Base-by-base conservation (phyloP, 768 basidiomycete species). In the Boletus rubescentipes region DNA sequence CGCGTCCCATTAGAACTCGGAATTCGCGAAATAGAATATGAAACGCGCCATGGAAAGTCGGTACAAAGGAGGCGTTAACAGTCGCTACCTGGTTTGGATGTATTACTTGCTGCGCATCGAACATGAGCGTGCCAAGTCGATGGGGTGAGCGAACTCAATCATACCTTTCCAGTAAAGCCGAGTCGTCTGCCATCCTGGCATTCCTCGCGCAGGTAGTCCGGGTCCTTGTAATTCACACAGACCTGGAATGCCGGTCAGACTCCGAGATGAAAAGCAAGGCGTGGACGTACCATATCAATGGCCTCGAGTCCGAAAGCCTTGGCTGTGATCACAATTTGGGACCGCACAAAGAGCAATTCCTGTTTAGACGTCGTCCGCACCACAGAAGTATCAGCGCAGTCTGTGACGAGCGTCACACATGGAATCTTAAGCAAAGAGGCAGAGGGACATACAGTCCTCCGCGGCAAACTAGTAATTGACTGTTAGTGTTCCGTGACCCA, bases 111-210 rank as follows among this genome's bases (percentile, higher is more conserved):
- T 93, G 67, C 18, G 53, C 30, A 39, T 32, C 39, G 20, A 46
- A 23, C 21, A 43, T 54, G 34, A 47, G 40, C 18, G 35, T 38
- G 30, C 40, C 50, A 26, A 23, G n/a, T 49, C 57, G 52, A 30
- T 31, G 12, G 41, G 9, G 35, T 14, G 37, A 46, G 14, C 11
- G 38, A 48, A 48, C 15, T n/a, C 9, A 43, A 37, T 34, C 43
- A 18, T 44, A 84, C 93, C 81, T 97, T 97, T 41, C 93, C 95
- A n/a, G 86, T 88, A 64, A 93, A 98, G 0, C 95, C 95, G 14
- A 97, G 72, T 51, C 84, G 74, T 43, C 87, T 71, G 1, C 91
- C 95, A 60, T 97, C 93, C 44, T 77, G 67, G 46, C 86, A 89
- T 67, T 97, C 95, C 1, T 87, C 84, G 58, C 73, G 70, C 30